These are phyloP conservation scores for Xylaria palmicola DNA, from an alignment of 495 filamentous ascomycete genomes.

Conservation along the genomic window DNA sequence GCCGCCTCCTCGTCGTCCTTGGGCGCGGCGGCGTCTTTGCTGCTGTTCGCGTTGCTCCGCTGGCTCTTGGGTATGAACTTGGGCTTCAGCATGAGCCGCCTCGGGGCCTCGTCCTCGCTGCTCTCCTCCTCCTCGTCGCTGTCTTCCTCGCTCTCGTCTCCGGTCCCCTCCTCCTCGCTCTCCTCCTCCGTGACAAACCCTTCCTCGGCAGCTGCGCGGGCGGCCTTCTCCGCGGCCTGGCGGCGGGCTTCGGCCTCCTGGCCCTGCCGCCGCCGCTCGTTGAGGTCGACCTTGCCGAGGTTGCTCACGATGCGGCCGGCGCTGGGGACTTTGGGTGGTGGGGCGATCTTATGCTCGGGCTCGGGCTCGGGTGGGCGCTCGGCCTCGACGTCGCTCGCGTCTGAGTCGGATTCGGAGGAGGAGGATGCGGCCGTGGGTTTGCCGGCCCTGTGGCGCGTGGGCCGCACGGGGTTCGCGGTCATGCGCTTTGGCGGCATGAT, in stretches of 20 bases:
- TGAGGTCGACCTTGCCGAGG: slow-evolving; percentile 66
- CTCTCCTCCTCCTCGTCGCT: slow-evolving; percentile 45
- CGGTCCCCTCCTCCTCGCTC: slow-evolving; percentile 40
- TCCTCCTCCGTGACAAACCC: slow-evolving; percentile 71
- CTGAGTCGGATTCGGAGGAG: slow-evolving; percentile 62
- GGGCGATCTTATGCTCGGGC: slow-evolving; percentile 41
- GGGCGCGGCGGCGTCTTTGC: slow-evolving; percentile 15
- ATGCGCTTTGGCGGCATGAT: slow-evolving; percentile 86
- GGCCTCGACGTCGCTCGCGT: slow-evolving; percentile 53
- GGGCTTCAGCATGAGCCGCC: slow-evolving; percentile 74
- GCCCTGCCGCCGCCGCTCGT: slow-evolving; percentile 41
- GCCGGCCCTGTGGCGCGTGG: slow-evolving; percentile 81
- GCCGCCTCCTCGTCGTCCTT: slow-evolving; percentile 30
- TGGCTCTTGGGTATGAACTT: slow-evolving; percentile 88
- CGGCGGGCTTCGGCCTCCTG: slow-evolving; percentile 40
- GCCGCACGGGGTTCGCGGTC: slow-evolving; percentile 87
- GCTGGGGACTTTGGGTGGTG: slow-evolving; percentile 58
- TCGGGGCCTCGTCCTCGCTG: slow-evolving; percentile 72
- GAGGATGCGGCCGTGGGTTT: slow-evolving; percentile 70
- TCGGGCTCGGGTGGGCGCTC: slow-evolving; percentile 25
- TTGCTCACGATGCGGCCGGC: slow-evolving; percentile 59
- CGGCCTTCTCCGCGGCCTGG: slow-evolving; percentile 42
- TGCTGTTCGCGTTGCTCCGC: slow-evolving; percentile 46
- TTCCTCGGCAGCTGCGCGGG: slow-evolving; percentile 61
- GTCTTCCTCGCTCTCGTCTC: slow-evolving; percentile 32